Percentiles rank a stretch among this genome's conserved stretches.
These are phyloP conservation scores for Geranomyces variabilis DNA, from an alignment of 192 early-diverging fungal species.

Conservation along the genomic window DNA sequence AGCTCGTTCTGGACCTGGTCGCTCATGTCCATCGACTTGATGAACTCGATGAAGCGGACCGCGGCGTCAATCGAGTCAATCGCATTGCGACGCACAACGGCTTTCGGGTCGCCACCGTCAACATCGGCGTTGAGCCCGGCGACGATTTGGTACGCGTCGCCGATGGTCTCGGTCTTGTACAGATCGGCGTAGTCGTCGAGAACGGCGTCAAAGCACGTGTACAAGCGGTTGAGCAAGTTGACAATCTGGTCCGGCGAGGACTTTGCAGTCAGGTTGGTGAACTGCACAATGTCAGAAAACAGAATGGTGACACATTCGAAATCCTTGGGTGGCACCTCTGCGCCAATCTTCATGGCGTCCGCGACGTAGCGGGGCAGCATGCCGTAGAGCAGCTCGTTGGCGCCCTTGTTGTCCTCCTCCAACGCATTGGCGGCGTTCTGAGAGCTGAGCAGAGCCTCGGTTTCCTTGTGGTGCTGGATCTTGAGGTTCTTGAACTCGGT, in stretches of 20 bases:
- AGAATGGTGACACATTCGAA: conserved; percentile 47
- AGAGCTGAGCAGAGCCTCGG: conserved; percentile 41
- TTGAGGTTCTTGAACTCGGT: conserved; percentile 42
- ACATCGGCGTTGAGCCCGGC: conserved; percentile 45
- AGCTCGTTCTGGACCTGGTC: conserved; percentile 45
- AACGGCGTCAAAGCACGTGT: conserved; percentile 47
- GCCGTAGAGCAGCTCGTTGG: conserved; percentile 47
- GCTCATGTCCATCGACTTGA: conserved; percentile 49
- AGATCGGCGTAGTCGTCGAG: conserved; percentile 48
- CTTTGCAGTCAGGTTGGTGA: conserved; percentile 47
- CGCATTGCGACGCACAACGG: conserved; percentile 29
- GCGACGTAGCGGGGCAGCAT: conserved; percentile 56
- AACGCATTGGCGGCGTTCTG: conserved; percentile 42
- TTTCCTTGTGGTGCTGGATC: conserved; percentile 50
- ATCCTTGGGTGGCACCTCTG: conserved; percentile 38
- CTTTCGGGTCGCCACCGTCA: neutral
- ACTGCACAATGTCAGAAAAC: conserved; percentile 48
- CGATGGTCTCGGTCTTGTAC: conserved; percentile 55
- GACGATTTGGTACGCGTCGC: conserved; percentile 52
- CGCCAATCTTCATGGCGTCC: conserved; percentile 49
- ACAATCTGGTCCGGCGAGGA: conserved; percentile 45
- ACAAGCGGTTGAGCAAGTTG: conserved; percentile 49
- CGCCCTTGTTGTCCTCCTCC: conserved; percentile 48
- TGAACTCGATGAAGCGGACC: conserved; percentile 41
- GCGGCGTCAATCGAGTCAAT: conserved; percentile 47